Evolutionary conservation across 2,329 filamentous ascomycete species (phyloP).

Genomic region (Magnaporthiopsis poae): DNA sequence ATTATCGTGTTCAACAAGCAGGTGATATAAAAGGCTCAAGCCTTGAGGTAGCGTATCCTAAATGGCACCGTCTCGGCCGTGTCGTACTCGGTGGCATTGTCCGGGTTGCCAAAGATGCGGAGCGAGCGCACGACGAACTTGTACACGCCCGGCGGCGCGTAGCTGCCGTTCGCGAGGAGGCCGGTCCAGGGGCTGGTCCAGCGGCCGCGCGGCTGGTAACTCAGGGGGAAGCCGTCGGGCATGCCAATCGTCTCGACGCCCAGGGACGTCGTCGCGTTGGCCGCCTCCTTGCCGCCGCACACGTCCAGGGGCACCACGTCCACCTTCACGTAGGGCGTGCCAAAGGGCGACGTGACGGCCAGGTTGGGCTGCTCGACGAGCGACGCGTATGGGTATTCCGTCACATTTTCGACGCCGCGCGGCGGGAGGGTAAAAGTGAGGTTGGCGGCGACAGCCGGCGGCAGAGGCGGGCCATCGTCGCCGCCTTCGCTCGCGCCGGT

Average conservation of each 20-base stretch:
- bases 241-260: slow-evolving; percentile 34
- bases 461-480: neutral
- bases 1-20: too few species aligned
- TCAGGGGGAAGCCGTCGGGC: slow-evolving; percentile 30
- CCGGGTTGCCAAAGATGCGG: slow-evolving; percentile 39
- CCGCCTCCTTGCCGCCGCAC: slow-evolving; percentile 18
- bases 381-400: slow-evolving; percentile 18
- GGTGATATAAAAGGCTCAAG: neutral
- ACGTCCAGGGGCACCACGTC: slow-evolving; percentile 33
- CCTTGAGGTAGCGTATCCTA: slow-evolving; percentile 31
- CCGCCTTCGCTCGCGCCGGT: too few species aligned
- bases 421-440: slow-evolving; percentile 32
- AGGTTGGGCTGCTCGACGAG: slow-evolving; percentile 28
- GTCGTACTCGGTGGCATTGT: slow-evolving; percentile 37
- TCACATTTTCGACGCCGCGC: slow-evolving; percentile 21
- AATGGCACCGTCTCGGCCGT: slow-evolving; percentile 31
- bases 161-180: slow-evolving; percentile 34
- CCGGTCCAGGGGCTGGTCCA: slow-evolving; percentile 33
- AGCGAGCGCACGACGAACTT: slow-evolving; percentile 39
- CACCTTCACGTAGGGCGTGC: slow-evolving; percentile 32
- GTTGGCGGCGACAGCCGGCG: slow-evolving; percentile 21
- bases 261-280: slow-evolving; percentile 19
- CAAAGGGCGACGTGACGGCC: slow-evolving; percentile 24
- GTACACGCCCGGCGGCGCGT: slow-evolving; percentile 40
- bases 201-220: slow-evolving; percentile 22